Evolutionary conservation across 306 rosid genomes (phyloP).

Genomic region (Prunus padus): DNA sequence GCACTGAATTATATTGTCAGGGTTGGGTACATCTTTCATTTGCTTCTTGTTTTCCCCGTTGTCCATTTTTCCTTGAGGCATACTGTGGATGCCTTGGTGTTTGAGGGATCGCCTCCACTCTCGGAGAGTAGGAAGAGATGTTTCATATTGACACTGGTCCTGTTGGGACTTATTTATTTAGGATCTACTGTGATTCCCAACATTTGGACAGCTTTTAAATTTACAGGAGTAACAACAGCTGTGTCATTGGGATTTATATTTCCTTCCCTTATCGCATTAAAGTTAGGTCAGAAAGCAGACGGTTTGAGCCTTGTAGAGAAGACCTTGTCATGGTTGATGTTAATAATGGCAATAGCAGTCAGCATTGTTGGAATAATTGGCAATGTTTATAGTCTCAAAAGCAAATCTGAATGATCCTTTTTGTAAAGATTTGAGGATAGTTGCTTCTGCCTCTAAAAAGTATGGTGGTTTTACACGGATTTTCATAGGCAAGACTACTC

Average conservation of each 20-base stretch:
- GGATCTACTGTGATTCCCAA: slow-evolving; percentile 93
- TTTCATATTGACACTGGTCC: slow-evolving; percentile 60
- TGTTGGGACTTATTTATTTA: slow-evolving; percentile 72
- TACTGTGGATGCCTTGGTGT: slow-evolving; percentile 71
- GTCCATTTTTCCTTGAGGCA: slow-evolving; percentile 86
- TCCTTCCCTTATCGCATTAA: slow-evolving; percentile 71
- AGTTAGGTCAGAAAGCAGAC: slow-evolving; percentile 47
- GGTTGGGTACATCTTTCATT: slow-evolving; percentile 87
- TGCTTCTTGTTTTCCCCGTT: slow-evolving; percentile 92
- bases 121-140: slow-evolving; percentile 78
- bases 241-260: slow-evolving; percentile 89
- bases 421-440: slow-evolving; percentile 7
- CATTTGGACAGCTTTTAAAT: slow-evolving; percentile 94
- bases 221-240: slow-evolving; percentile 94
- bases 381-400: slow-evolving; percentile 62
- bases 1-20: slow-evolving; percentile 72
- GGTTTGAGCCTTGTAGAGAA: slow-evolving; percentile 49
- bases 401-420: slow-evolving; percentile 41
- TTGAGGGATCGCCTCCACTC: slow-evolving; percentile 72
- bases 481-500: slow-evolving; percentile 14
- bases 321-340: slow-evolving; percentile 66
- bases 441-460: slow-evolving; percentile 19
- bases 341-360: slow-evolving; percentile 61
- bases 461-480: slow-evolving; percentile 16
- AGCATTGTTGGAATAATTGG: slow-evolving; percentile 74